phyloP scores from a whole-genome alignment of 2,329 filamentous ascomycete genomes.

The Chlorencoelia australis region DNA sequence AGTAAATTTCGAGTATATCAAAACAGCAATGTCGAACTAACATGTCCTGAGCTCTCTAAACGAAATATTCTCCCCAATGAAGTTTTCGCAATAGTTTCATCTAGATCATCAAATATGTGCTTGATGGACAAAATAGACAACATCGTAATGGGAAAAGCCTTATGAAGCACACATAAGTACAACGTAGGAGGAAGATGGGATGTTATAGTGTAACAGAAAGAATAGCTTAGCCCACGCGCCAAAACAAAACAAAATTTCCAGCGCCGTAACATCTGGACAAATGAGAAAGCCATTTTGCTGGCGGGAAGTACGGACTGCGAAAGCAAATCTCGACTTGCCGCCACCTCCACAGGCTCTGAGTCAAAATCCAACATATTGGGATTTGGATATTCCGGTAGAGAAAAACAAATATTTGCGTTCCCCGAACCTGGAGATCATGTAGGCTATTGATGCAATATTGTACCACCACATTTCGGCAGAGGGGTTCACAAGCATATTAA shows the following conservation, averaged over 20 bases:
- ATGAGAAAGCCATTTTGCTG: not conserved
- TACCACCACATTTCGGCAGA: too few species aligned
- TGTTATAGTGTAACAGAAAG: slow-evolving; percentile 13
- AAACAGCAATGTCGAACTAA: slow-evolving; percentile 29
- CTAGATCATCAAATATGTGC: slow-evolving; percentile 19
- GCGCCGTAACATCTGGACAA: slow-evolving; percentile 6
- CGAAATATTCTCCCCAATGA: slow-evolving; percentile 52
- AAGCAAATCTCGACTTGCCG: slow-evolving; percentile 2
- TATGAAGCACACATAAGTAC: slow-evolving; percentile 10
- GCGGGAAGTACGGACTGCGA: slow-evolving; percentile 5
- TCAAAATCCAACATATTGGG: too few species aligned
- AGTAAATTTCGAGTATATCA: slow-evolving; percentile 5
- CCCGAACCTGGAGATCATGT: too few species aligned
- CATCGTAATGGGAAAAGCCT: not conserved
- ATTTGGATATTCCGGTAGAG: too few species aligned
- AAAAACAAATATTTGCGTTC: too few species aligned
- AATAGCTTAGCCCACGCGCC: not conserved
- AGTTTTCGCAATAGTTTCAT: slow-evolving; percentile 32
- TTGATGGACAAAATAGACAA: slow-evolving; percentile 3
- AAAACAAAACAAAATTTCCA: slow-evolving; percentile 6
- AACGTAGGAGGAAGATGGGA: slow-evolving; percentile 13
- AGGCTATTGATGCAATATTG: too few species aligned
- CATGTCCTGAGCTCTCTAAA: slow-evolving; percentile 59
- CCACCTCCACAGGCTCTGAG: too few species aligned
- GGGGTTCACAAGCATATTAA: too few species aligned